Base-by-base conservation (phyloP, 805 yeast genomes). In the Teunomyces aglyptinius region DNA sequence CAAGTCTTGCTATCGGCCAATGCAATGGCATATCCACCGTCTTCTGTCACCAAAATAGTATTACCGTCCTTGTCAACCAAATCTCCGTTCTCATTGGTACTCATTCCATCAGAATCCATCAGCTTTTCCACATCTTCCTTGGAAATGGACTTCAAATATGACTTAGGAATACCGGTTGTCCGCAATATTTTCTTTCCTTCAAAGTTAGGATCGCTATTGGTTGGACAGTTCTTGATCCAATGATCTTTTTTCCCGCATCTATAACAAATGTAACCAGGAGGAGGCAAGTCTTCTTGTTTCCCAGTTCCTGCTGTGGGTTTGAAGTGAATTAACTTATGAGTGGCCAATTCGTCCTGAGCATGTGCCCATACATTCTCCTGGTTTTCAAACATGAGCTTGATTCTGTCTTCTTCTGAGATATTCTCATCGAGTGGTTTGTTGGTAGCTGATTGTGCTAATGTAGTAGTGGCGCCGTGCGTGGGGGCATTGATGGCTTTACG, bases 131-230 rank as follows among this genome's bases (percentile, higher is more conserved):
- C 89, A 0, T 82, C 77, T 22, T 92, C 92, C 60, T 87, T 87
- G 13, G 87, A 88, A 6, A 94, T 83, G 0, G 96, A 85, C 55
- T 89, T 86, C 65, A 94, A 80, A 65, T 89, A 89, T 28, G 95
- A 85, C 65, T 85, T 86, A 2, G 99, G 99, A 60, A 94, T 94
- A 83, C 99, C 99, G 0, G 98, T 94, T 0, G 97, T 91, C 56
- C 96, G 79, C 57, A 88, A 86, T 41, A 94, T 86, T 50, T 95
- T 77, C 60, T 88, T 89, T 15, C 96, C 96, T 61, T 92, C 98
- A 77, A 90, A 90, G 56, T 82, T 87, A 2, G 97, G 97, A 66
- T 92, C 98, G 38, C 81, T 82, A 59, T 88, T 86, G 3, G 96
- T 89, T 0, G 99, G 99, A 72, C 99, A 94, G 57, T 90, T 89